Percentiles rank a stretch among this genome's conserved stretches.
phyloP scores from a whole-genome alignment of 2,329 filamentous ascomycete species.

The Aspergillus pseudotamarii region DNA sequence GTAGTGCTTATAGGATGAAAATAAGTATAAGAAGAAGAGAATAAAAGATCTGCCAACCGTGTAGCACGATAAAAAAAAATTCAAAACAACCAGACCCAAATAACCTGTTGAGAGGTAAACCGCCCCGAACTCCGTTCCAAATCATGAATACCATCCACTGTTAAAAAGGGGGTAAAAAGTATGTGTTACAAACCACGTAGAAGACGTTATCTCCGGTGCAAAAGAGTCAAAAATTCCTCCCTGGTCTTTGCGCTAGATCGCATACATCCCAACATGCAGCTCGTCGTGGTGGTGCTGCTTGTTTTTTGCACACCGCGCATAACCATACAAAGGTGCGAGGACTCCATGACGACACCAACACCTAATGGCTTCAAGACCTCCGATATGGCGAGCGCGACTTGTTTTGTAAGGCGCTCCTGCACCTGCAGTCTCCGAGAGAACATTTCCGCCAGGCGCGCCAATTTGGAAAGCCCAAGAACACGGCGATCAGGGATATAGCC shows the following conservation, averaged over 20 bases:
- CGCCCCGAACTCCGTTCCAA: slow-evolving; percentile 37
- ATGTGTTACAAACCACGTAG: slow-evolving; percentile 16
- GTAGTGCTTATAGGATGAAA: background rate
- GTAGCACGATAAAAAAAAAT: slow-evolving; percentile 6
- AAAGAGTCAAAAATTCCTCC: slow-evolving; percentile 89
- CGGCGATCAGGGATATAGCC: slow-evolving; percentile 92
- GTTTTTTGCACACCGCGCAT: slow-evolving; percentile 99
- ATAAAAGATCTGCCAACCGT: slow-evolving; percentile 9
- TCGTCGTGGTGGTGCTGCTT: slow-evolving; percentile 82
- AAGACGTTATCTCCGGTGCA: slow-evolving; percentile 56
- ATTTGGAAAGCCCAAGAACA: slow-evolving; percentile 92
- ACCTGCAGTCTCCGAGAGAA: slow-evolving; percentile 92
- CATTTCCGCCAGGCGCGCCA: slow-evolving; percentile 95
- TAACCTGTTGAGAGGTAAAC: slow-evolving; percentile 46
- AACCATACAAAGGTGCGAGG: slow-evolving; percentile 95
- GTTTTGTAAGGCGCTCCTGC: slow-evolving; percentile 93
- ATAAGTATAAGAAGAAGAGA: slow-evolving; percentile 12
- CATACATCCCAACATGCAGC: slow-evolving; percentile 96
- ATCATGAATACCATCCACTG: slow-evolving; percentile 29
- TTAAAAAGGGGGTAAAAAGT: slow-evolving; percentile 26
- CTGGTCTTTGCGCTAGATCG: slow-evolving; percentile 89
- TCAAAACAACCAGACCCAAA: slow-evolving; percentile 27
- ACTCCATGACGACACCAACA: slow-evolving; percentile 97
- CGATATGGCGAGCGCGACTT: slow-evolving; percentile 90
- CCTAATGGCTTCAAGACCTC: slow-evolving; percentile 92